Conservation (phyloP, 257 asterid genomes). For the Prunella vulgaris region DNA sequence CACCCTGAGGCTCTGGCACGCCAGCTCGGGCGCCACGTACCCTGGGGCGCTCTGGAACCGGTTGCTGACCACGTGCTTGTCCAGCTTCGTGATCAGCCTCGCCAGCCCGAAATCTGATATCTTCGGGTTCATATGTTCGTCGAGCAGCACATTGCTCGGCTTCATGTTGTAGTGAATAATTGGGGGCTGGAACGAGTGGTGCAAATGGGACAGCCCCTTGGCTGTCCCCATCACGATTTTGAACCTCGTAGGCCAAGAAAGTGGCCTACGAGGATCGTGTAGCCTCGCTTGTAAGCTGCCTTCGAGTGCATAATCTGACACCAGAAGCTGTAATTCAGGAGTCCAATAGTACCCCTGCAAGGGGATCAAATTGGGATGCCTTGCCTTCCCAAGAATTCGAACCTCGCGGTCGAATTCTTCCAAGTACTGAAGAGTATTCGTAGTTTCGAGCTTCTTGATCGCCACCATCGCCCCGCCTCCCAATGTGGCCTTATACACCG, state of each 20-base stretch:
- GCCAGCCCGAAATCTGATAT: conserved; percentile 79
- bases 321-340: conserved; percentile 72
- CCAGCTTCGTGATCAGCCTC: conserved; percentile 56
- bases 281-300: conserved; percentile 70
- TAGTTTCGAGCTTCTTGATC: conserved; percentile 62
- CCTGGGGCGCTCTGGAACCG: conserved; percentile 78
- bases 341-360: conserved; percentile 91
- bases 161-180: conserved; percentile 81
- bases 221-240: conserved; percentile 72
- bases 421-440: conserved; percentile 54
- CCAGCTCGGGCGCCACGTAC: conserved; percentile 84
- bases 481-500: conserved; percentile 60
- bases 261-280: conserved; percentile 42
- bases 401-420: conserved; percentile 88
- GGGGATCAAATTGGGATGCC: conserved; percentile 62
- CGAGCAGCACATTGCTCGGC: conserved; percentile 80
- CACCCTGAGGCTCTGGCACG: conserved; percentile 85
- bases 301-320: conserved; percentile 55
- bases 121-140: conserved; percentile 57
- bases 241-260: conserved; percentile 67
- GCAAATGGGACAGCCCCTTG: conserved; percentile 83
- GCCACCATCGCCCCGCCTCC: conserved; percentile 48
- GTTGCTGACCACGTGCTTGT: conserved; percentile 53
- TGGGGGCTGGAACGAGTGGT: conserved; percentile 69
- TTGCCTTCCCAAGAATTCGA: conserved; percentile 65